These are phyloP conservation scores for Microcyclosporella mali DNA, from an alignment of 2,329 filamentous ascomycete genomes.

Conservation along the genomic window DNA sequence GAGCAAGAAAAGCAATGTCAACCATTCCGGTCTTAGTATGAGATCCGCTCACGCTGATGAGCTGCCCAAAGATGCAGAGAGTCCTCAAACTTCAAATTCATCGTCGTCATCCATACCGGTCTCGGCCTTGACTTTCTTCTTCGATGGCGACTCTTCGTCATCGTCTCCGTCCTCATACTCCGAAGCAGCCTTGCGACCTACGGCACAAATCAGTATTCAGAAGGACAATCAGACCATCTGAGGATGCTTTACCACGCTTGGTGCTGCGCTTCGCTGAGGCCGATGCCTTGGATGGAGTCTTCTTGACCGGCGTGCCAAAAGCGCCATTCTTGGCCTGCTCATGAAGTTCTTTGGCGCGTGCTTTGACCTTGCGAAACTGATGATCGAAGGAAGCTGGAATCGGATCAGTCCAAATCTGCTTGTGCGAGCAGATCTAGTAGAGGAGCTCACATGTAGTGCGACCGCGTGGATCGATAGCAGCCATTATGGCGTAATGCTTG, in stretches of 20 bases:
- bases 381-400: slow-evolving; percentile 20
- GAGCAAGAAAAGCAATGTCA: no score
- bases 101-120: slow-evolving; percentile 8
- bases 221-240: neutral
- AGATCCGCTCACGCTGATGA: no score
- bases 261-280: neutral
- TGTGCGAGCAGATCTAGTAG: no score
- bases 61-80: no score
- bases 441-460: slow-evolving; percentile 1
- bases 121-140: slow-evolving; percentile 23
- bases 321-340: neutral
- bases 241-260: slow-evolving; percentile 2
- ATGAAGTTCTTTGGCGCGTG: slow-evolving; percentile 22
- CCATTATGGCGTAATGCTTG: slow-evolving; percentile 29
- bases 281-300: neutral
- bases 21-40: no score
- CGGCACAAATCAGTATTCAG: neutral
- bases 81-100: neutral
- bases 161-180: slow-evolving; percentile 12
- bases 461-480: slow-evolving; percentile 18
- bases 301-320: neutral
- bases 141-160: slow-evolving; percentile 11
- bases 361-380: slow-evolving; percentile 26
- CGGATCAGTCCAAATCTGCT: no score
- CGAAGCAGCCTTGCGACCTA: slow-evolving; percentile 2